Percentiles rank a stretch among this genome's conserved stretches.
These are phyloP conservation scores for Colletotrichum sp. DNA, from an alignment of 2,329 filamentous ascomycete genomes.

Conservation along the genomic window DNA sequence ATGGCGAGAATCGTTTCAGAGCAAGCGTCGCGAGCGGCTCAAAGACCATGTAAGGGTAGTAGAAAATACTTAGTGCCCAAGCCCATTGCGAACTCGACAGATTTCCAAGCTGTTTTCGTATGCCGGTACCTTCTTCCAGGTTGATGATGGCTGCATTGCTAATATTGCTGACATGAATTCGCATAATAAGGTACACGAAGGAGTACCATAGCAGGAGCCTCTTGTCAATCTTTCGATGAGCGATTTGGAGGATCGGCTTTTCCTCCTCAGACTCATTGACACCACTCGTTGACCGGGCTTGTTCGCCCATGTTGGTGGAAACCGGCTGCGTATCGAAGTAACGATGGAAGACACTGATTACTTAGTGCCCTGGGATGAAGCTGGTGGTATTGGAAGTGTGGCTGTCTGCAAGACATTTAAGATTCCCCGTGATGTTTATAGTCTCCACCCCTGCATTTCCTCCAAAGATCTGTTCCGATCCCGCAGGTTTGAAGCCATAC, in stretches of 20 bases:
- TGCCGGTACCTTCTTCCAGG: constrained; percentile 29
- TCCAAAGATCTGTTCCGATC: neutral
- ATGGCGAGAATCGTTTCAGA: constrained; percentile 25
- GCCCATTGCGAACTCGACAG: constrained; percentile 28
- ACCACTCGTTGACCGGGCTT: neutral
- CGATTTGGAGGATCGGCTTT: constrained; percentile 10
- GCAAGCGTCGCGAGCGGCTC: constrained; percentile 27
- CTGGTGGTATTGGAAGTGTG: neutral
- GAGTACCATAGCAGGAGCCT: constrained; percentile 27
- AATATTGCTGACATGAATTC: constrained; percentile 29
- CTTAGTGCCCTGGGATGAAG: neutral
- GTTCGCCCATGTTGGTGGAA: neutral
- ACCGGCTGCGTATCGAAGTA: neutral
- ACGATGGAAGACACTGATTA: neutral
- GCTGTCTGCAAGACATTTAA: neutral
- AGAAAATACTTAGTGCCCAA: constrained; percentile 28
- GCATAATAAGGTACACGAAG: constrained; percentile 28
- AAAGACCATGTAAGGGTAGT: constrained; percentile 30
- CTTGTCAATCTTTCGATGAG: constrained; percentile 27
- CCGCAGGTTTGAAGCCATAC: neutral
- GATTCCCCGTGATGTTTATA: neutral
- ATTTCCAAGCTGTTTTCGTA: constrained; percentile 26
- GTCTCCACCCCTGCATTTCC: neutral
- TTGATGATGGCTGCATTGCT: constrained; percentile 32
- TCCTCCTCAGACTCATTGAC: neutral